A percentile compares a stretch with the other conserved stretches of the same genome.
Evolutionary conservation across 1,139 yeast species (phyloP).

Genomic region (Geotrichum macrosporum): DNA sequence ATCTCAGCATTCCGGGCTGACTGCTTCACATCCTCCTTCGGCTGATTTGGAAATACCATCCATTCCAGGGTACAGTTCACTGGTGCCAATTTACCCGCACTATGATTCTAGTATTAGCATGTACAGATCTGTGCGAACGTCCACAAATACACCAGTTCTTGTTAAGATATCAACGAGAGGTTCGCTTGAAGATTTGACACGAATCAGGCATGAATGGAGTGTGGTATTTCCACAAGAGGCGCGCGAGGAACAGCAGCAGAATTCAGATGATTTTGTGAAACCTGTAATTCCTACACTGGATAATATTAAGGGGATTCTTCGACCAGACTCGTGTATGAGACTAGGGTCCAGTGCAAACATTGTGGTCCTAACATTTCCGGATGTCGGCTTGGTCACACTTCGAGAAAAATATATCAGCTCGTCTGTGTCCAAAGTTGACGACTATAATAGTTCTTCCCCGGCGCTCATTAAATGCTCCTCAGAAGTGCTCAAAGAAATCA

Average conservation of each 20-base stretch:
- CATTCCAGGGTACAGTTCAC: constrained; percentile 28
- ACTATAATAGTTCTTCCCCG: constrained; percentile 8
- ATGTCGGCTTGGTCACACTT: constrained; percentile 26
- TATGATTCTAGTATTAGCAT: constrained; percentile 30
- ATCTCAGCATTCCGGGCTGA: no score
- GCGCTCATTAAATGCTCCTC: constrained; percentile 17
- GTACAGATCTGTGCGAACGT: constrained; percentile 27
- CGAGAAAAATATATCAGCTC: constrained; percentile 27
- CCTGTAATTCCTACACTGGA: constrained; percentile 21
- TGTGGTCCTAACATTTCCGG: constrained; percentile 29
- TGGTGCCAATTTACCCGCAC: constrained; percentile 30
- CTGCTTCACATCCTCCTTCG: no score
- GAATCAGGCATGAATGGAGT: constrained; percentile 34
- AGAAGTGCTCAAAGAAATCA: constrained; percentile 35
- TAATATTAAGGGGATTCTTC: constrained; percentile 27
- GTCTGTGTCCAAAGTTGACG: constrained; percentile 12
- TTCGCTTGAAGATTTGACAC: constrained; percentile 31
- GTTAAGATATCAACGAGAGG: constrained; percentile 30
- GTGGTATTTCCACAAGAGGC: constrained; percentile 22
- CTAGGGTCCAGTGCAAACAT: constrained; percentile 25
- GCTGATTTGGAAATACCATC: constrained; percentile 16
- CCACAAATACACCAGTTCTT: constrained; percentile 27
- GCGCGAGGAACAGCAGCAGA: no score
- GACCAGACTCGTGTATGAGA: constrained; percentile 29
- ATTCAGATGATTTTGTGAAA: constrained; percentile 11